Evolutionary conservation across 768 basidiomycete genomes (phyloP).

Genomic region (Suillus variegatus): DNA sequence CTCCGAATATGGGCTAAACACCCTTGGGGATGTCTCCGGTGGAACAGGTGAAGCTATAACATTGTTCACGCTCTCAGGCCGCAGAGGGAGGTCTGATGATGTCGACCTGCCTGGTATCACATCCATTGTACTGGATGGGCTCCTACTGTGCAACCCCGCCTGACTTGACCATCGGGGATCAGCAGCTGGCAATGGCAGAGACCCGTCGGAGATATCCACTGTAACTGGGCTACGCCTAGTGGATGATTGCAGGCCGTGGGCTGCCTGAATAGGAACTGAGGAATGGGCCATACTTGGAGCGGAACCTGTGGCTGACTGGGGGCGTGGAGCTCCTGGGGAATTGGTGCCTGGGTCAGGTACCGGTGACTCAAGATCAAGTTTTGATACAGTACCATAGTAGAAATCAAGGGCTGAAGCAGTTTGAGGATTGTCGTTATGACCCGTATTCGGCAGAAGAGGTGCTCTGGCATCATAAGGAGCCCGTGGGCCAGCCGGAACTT

Average conservation of each 20-base stretch:
- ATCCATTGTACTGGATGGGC: too few species aligned
- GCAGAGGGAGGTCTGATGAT: neutral
- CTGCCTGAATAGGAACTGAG: neutral
- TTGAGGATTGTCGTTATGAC: neutral
- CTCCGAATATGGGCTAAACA: neutral
- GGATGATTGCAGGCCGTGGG: neutral
- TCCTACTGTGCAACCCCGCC: neutral
- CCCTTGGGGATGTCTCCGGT: neutral
- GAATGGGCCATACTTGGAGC: neutral
- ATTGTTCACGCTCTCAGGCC: neutral
- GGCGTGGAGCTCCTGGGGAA: slow-evolving; percentile 1
- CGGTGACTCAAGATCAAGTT: slow-evolving; percentile 8
- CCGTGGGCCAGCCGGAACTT: neutral
- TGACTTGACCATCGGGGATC: neutral
- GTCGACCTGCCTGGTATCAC: neutral
- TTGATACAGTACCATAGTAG: slow-evolving; percentile 18
- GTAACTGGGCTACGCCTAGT: neutral
- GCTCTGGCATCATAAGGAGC: neutral
- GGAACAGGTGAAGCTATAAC: neutral
- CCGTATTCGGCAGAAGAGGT: neutral
- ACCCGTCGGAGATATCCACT: neutral
- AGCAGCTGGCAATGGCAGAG: neutral
- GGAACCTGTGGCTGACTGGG: slow-evolving; percentile 6
- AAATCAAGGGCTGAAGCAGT: slow-evolving; percentile 15
- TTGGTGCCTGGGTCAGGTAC: slow-evolving; percentile 1